Evolutionary conservation across 108 stramenopile species (phyloP).

Genomic region (Discostella stelligeroides): DNA sequence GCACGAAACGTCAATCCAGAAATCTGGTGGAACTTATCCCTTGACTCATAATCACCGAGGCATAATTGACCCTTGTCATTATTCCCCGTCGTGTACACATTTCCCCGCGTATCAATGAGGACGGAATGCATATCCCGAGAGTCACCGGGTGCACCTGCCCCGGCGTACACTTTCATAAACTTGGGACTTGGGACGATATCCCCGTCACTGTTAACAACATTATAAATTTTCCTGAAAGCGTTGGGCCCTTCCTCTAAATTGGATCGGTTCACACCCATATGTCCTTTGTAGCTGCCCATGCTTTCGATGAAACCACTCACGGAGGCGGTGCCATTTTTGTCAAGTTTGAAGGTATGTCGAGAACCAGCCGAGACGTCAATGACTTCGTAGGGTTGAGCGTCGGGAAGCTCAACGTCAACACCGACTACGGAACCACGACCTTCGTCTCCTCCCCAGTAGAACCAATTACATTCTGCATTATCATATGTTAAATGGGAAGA

Average conservation of each 20-base stretch:
- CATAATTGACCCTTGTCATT: slow-evolving; percentile 32
- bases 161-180: slow-evolving; percentile 16
- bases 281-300: slow-evolving; percentile 11
- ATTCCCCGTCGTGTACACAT: slow-evolving; percentile 20
- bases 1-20: slow-evolving; percentile 14
- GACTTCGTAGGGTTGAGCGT: slow-evolving; percentile 2
- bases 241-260: slow-evolving; percentile 8
- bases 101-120: slow-evolving; percentile 8
- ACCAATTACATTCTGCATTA: slow-evolving; percentile 18
- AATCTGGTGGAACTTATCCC: slow-evolving; percentile 9
- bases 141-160: slow-evolving; percentile 27
- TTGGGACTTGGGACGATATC: slow-evolving; percentile 10
- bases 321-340: slow-evolving; percentile 1
- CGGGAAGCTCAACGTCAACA: background rate
- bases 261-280: slow-evolving; percentile 11
- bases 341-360: slow-evolving; percentile 21
- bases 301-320: slow-evolving; percentile 27
- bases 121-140: slow-evolving; percentile 31
- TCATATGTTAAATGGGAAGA: background rate
- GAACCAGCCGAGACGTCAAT: slow-evolving; percentile 21
- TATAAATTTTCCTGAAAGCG: slow-evolving; percentile 5
- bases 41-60: slow-evolving; percentile 15
- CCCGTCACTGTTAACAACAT: background rate
- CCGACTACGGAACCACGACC: slow-evolving; percentile 11
- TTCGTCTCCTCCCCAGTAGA: slow-evolving; percentile 32